These are phyloP conservation scores for Yamadazyma songkhlaensis DNA, from an alignment of 1,139 yeast species.

Conservation along the genomic window DNA sequence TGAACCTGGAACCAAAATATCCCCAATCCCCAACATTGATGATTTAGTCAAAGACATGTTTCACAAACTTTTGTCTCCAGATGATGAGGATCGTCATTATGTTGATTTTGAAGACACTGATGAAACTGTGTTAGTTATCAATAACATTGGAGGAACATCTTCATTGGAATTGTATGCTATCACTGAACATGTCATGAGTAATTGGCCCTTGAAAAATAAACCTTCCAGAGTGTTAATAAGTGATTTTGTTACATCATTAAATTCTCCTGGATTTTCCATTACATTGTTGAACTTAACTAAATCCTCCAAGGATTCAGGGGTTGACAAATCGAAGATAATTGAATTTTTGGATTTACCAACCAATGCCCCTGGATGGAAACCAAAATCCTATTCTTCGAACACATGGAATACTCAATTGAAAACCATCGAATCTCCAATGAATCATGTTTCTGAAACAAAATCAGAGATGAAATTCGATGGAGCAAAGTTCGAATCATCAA, in stretches of 20 bases:
- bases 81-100: constrained; percentile 68
- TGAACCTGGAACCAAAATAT: constrained; percentile 78
- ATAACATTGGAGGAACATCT: constrained; percentile 86
- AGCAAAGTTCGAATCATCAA: constrained; percentile 29
- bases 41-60: constrained; percentile 54
- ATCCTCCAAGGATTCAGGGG: constrained; percentile 28
- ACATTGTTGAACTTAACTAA: constrained; percentile 68
- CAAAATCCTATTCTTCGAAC: constrained; percentile 25
- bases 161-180: constrained; percentile 71
- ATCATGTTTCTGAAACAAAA: constrained; percentile 19
- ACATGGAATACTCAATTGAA: constrained; percentile 22
- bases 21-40: constrained; percentile 69
- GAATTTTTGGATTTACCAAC: constrained; percentile 65
- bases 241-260: constrained; percentile 79
- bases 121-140: constrained; percentile 66
- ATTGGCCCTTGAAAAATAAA: constrained; percentile 46
- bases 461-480: constrained; percentile 45
- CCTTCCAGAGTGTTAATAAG: constrained; percentile 72
- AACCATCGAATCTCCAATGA: constrained; percentile 33
- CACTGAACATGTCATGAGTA: constrained; percentile 44
- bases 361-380: constrained; percentile 82
- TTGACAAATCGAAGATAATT: constrained; percentile 31
- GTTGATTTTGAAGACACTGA: constrained; percentile 61
- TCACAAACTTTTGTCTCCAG: constrained; percentile 47
- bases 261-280: constrained; percentile 88